Conservation (phyloP, 129 eudicot genomes). For the Apium graveolens region DNA sequence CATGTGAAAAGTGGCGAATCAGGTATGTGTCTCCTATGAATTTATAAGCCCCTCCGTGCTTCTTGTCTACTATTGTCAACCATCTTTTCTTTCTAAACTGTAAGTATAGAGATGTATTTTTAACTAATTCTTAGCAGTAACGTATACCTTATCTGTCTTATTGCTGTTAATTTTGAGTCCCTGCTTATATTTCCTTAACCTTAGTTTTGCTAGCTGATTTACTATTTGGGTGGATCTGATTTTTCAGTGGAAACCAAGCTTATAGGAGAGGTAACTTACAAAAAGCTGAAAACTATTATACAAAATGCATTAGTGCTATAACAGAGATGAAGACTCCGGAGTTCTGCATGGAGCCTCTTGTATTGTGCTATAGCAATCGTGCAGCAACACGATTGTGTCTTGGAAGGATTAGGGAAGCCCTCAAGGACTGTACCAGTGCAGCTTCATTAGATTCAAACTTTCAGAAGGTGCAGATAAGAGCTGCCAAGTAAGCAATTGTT, state of each 20-base stretch:
- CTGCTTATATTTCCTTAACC: not conserved
- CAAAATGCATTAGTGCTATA: slow-evolving; percentile 61
- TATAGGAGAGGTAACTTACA: slow-evolving; percentile 61
- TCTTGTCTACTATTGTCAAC: not conserved
- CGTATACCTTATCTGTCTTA: not conserved
- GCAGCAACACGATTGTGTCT: slow-evolving; percentile 88
- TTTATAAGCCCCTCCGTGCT: not conserved
- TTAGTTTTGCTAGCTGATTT: slow-evolving; percentile 3
- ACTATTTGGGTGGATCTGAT: slow-evolving; percentile 9
- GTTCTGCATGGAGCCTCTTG: slow-evolving; percentile 45
- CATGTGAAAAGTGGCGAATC: slow-evolving; percentile 76
- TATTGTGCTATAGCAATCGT: slow-evolving; percentile 94
- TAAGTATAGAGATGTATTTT: not conserved
- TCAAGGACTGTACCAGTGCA: slow-evolving; percentile 65
- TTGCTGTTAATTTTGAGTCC: not conserved
- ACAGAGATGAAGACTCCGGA: slow-evolving; percentile 25
- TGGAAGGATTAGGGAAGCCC: slow-evolving; percentile 90
- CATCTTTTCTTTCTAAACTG: not conserved
- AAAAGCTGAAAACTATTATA: slow-evolving; percentile 70
- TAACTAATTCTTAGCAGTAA: not conserved
- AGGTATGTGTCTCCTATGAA: slow-evolving; percentile 34
- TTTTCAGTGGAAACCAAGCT: slow-evolving; percentile 90
- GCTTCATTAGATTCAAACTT: slow-evolving; percentile 60
- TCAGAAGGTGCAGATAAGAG: slow-evolving; percentile 63
- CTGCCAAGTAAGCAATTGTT: slow-evolving; percentile 61